Evolutionary conservation across 2,329 filamentous ascomycete genomes (phyloP), one percentile per base, ranked within the genome.

Genomic region (Neurospora crassa): DNA sequence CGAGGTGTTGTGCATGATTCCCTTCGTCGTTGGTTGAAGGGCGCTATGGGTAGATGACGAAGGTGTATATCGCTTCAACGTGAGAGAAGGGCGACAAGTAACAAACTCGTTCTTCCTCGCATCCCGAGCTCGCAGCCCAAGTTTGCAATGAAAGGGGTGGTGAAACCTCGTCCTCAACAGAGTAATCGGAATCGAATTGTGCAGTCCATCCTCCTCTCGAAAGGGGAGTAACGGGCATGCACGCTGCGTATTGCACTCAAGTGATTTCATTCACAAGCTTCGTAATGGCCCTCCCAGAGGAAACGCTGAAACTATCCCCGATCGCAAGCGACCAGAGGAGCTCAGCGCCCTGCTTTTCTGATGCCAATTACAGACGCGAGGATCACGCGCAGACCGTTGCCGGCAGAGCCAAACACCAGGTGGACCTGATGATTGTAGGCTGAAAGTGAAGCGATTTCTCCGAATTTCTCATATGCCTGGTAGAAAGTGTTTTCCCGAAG

Each of bases 381-480:
- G 69, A 73, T 76, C 74, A 72, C 76, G 77, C 74, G 53, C 75
- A 77, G 76, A 76, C 78, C 77, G 76, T 78, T 74, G 75, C 78
- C 76, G 77, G 78, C 76, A 78, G 78, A 74, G 74, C 75, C 72
- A 72, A 73, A 72, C 47, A 53, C 47, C 47, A 72, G 47, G 41
- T 68, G 67, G 53, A 40, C 53, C 29, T 59, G 70, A 53, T 70
- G 37, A 24, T 41, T 40, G 37, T 18, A 34, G 37, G 67, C 24
- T 53, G 47, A 69, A 72, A 70, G 70, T 76, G 75, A 76, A 77
- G 76, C 75, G 24, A 75, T 75, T 79, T 77, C 77, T 79, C 78
- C 78, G 78, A 79, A 78, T 79, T 94, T 94, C 92, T 93, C 92
- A 94, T 93, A 92, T 93, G 92, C 92, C 84, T 74, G 69, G 53